These are phyloP conservation scores for Artomyces pyxidatus DNA, from an alignment of 768 basidiomycete species.

Conservation along the genomic window DNA sequence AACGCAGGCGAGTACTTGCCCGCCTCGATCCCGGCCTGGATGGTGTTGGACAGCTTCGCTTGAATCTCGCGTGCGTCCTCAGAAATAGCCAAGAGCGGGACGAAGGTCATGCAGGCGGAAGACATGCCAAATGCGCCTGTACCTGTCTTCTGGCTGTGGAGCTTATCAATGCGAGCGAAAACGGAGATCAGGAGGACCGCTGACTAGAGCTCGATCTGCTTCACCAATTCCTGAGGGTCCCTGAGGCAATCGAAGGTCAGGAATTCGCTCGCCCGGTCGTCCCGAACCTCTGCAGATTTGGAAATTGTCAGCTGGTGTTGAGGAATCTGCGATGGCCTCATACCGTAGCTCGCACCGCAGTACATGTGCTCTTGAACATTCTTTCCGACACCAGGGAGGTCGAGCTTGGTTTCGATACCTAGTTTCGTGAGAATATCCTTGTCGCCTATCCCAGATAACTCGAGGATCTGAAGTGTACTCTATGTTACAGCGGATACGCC, in stretches of 20 bases:
- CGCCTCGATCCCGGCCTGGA: background rate
- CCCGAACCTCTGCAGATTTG: slow-evolving; percentile 4
- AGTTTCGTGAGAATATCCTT: slow-evolving; percentile 3
- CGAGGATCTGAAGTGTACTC: slow-evolving; percentile 13
- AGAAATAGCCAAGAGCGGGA: slow-evolving; percentile 2
- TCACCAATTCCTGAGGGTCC: slow-evolving; percentile 1
- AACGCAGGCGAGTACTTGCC: slow-evolving; percentile 4
- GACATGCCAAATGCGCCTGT: background rate
- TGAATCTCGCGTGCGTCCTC: slow-evolving; percentile 2
- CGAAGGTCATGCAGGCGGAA: slow-evolving; percentile 1
- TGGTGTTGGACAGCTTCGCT: slow-evolving; percentile 2
- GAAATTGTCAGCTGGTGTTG: background rate
- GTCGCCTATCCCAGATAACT: slow-evolving; percentile 15
- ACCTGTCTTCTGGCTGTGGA: background rate
- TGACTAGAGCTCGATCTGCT: slow-evolving; percentile 12
- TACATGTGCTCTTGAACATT: slow-evolving; percentile 14
- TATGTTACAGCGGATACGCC: too few species aligned
- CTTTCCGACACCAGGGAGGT: slow-evolving; percentile 11
- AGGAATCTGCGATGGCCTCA: background rate
- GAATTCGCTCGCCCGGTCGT: slow-evolving; percentile 5
- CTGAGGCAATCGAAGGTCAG: slow-evolving; percentile 5
- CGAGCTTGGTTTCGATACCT: slow-evolving; percentile 1
- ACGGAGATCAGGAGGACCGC: too few species aligned
- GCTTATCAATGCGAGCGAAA: too few species aligned
- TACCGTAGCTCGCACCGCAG: slow-evolving; percentile 1